Evolutionary conservation across 176 grass and related monocot species (phyloP), one percentile per base, ranked within the genome.

Genomic region (Phragmites australis): DNA sequence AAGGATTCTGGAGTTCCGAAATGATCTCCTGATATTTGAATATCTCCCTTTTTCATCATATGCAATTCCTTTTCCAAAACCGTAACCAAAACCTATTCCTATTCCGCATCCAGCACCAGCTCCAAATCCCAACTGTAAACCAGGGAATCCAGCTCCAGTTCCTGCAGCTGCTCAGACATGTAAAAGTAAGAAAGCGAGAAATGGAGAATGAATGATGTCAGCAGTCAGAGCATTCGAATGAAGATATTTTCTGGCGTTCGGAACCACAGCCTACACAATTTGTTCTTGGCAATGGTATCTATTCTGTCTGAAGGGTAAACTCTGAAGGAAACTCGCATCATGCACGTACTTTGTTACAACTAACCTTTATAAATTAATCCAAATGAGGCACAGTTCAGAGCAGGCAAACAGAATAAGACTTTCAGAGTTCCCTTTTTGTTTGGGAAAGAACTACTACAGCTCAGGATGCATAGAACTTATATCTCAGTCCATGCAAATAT

Each of bases 61-160:
- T 43, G 96, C 96, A 61, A 91, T 70, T 21, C 96, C 96, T 85
- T 83, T 94, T 18, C 96, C 96, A 76, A 92, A 68, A 42, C 92
- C 92, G 59, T 98, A 98, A 41, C 92, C 95, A 39, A 98, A 98
- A 52, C 96, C 92, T 46, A 98, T 75, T 68, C 92, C 96, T 83
- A 93, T 74, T 83, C 96, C 92, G 85, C 96, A 98, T 63, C 90
- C 96, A 78, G 90, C 92, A 64, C 96, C 96, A 59, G 69, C 68
- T 51, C 96, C 92, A 9, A 94, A 87, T 51, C 96, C 96, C 60
- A 94, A 65, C 49, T 93, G 90, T 53, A 94, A 84, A 52, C 95
- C 95, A 72, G 95, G 88, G 62, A 98, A 87, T 66, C 95, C 95
- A 49, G 81, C 90, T 67, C 95, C 95, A 68, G 93, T 83, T 79